phyloP scores from a whole-genome alignment of 768 basidiomycete genomes.

The Leccinum broughii region DNA sequence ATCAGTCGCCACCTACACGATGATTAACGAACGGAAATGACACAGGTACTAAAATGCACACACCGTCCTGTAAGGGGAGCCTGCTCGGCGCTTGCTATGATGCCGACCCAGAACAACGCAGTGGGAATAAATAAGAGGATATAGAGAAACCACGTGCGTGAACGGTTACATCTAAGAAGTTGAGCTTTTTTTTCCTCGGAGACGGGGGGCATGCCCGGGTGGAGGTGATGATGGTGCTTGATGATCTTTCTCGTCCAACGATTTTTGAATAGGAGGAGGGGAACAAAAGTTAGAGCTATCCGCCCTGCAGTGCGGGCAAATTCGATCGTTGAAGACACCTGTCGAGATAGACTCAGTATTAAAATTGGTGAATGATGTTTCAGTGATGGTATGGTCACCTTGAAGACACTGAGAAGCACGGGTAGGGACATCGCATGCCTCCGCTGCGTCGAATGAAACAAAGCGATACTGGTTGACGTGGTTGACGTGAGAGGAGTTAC shows the following conservation, averaged over 20 bases:
- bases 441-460: slow-evolving; percentile 44
- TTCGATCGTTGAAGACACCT: slow-evolving; percentile 78
- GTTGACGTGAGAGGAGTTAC: slow-evolving; percentile 1
- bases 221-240: slow-evolving; percentile 40
- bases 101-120: slow-evolving; percentile 62
- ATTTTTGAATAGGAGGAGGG: slow-evolving; percentile 63
- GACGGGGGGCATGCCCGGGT: slow-evolving; percentile 40
- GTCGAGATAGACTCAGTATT: not conserved
- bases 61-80: slow-evolving; percentile 88
- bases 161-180: slow-evolving; percentile 49
- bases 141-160: slow-evolving; percentile 50
- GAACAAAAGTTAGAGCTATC: slow-evolving; percentile 74
- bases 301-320: slow-evolving; percentile 68
- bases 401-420: slow-evolving; percentile 60
- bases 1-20: slow-evolving; percentile 79
- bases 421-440: slow-evolving; percentile 43
- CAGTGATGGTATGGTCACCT: slow-evolving; percentile 40
- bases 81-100: slow-evolving; percentile 70
- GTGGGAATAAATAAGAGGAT: slow-evolving; percentile 61
- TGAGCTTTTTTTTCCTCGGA: slow-evolving; percentile 54
- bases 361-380: not conserved
- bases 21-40: slow-evolving; percentile 7
- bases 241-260: slow-evolving; percentile 51
- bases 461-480: slow-evolving; percentile 10
- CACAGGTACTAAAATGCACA: slow-evolving; percentile 22